phyloP scores from a whole-genome alignment of 2,329 filamentous ascomycete species.

The Nigrospora osmanthi region DNA sequence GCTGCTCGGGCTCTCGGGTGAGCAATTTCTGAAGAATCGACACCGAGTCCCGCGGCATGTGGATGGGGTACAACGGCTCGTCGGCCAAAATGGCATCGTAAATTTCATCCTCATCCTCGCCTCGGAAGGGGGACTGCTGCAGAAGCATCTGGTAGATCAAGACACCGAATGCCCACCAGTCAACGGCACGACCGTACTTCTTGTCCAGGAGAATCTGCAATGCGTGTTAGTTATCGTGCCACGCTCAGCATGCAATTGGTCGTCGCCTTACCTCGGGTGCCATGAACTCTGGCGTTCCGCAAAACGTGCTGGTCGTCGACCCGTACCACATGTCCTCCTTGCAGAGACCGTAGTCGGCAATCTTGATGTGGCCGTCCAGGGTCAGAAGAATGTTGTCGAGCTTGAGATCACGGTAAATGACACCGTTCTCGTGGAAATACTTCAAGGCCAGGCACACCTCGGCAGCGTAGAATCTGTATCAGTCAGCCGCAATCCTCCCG shows the following conservation, averaged over 20 bases:
- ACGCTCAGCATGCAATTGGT: background rate
- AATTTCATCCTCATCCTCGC: slow-evolving; percentile 98
- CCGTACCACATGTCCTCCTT: slow-evolving; percentile 99
- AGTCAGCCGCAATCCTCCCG: slow-evolving; percentile 6
- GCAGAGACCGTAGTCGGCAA: slow-evolving; percentile 96
- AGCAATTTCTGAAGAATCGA: slow-evolving; percentile 96
- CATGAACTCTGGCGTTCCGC: slow-evolving; percentile 99
- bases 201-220: slow-evolving; percentile 87
- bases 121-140: slow-evolving; percentile 96
- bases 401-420: slow-evolving; percentile 97
- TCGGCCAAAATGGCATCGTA: slow-evolving; percentile 98
- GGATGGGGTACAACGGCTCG: slow-evolving; percentile 94
- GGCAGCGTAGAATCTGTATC: slow-evolving; percentile 81
- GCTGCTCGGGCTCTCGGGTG: slow-evolving; percentile 87
- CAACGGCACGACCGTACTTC: slow-evolving; percentile 93
- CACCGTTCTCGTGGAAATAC: slow-evolving; percentile 98
- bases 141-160: slow-evolving; percentile 99
- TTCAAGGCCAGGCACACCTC: slow-evolving; percentile 96
- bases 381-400: slow-evolving; percentile 87
- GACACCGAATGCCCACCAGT: slow-evolving; percentile 99
- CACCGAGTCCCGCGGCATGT: slow-evolving; percentile 96
- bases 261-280: slow-evolving; percentile 70
- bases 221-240: slow-evolving; percentile 18
- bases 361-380: slow-evolving; percentile 95
- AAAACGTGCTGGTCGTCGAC: slow-evolving; percentile 94